phyloP scores from a whole-genome alignment of 306 rosid species.

The Quercus gilva region DNA sequence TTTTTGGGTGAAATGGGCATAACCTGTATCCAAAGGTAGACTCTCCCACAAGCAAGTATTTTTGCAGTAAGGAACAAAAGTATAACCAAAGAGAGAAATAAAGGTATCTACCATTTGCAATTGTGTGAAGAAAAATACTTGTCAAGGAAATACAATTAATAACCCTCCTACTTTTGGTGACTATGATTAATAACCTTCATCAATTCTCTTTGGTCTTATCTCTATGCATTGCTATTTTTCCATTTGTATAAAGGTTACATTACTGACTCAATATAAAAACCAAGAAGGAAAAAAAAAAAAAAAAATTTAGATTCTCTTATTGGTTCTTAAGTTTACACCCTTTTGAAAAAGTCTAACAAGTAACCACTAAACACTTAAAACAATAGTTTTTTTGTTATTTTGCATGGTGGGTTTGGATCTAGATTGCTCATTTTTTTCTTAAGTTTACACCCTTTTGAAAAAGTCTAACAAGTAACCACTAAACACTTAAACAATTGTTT shows the following conservation, averaged over 20 bases:
- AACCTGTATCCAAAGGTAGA: conserved; percentile 25
- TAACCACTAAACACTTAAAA: too few relatives aligned
- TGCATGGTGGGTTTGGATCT: not conserved
- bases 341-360: too few relatives aligned
- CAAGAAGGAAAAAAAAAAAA: too few relatives aligned
- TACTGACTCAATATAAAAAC: too few relatives aligned
- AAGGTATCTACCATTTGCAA: not conserved
- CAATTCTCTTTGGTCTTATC: not conserved
- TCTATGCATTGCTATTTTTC: too few relatives aligned
- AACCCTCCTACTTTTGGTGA: not conserved
- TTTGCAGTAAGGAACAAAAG: not conserved
- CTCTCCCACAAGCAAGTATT: not conserved
- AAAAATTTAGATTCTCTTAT: too few relatives aligned
- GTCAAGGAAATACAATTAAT: not conserved
- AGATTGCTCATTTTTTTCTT: not conserved
- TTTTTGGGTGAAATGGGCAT: not conserved
- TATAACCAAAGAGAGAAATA: not conserved
- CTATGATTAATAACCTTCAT: not conserved
- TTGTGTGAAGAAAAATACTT: not conserved
- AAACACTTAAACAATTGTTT: too few relatives aligned
- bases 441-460: too few relatives aligned
- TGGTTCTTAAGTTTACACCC: too few relatives aligned
- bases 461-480: too few relatives aligned
- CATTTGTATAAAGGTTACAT: too few relatives aligned
- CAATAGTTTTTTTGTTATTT: not conserved